Percentiles rank a stretch among this genome's conserved stretches.
Evolutionary conservation across 306 rosid species (phyloP).

Genomic region (Cicer cuneatum): DNA sequence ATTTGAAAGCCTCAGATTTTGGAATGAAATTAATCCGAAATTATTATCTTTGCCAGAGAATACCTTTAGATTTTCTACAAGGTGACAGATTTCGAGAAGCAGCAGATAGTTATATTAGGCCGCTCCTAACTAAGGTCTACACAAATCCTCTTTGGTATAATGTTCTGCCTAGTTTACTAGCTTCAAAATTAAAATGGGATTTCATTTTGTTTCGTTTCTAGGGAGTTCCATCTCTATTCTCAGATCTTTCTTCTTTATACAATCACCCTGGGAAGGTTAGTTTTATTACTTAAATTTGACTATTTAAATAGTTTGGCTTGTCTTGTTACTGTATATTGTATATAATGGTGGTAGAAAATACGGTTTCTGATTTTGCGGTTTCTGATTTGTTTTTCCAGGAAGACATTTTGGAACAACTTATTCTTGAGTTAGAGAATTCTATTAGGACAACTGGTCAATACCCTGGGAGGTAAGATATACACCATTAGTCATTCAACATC

Average conservation of each 20-base stretch:
- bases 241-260: conserved; percentile 91
- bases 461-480: conserved; percentile 75
- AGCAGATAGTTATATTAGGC: conserved; percentile 80
- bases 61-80: conserved; percentile 94
- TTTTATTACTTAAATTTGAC: conserved; percentile 42
- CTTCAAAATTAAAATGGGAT: conserved; percentile 44
- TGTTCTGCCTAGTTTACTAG: conserved; percentile 35
- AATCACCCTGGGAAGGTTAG: conserved; percentile 91
- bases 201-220: conserved; percentile 51
- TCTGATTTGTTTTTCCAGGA: conserved; percentile 60
- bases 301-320: conserved; percentile 9
- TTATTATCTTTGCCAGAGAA: conserved; percentile 67
- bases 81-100: conserved; percentile 87
- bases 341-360: conserved; percentile 23
- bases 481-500: background rate
- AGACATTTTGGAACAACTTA: conserved; percentile 83
- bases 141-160: conserved; percentile 21
- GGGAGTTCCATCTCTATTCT: conserved; percentile 98
- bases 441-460: conserved; percentile 65
- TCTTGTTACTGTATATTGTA: background rate
- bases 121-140: conserved; percentile 83
- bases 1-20: background rate
- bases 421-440: conserved; percentile 76
- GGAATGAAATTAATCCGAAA: conserved; percentile 2
- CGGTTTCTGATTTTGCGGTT: conserved; percentile 33